These are phyloP conservation scores for Farysia itapuensis DNA, from an alignment of 1,284 basidiomycete genomes.

Conservation along the genomic window DNA sequence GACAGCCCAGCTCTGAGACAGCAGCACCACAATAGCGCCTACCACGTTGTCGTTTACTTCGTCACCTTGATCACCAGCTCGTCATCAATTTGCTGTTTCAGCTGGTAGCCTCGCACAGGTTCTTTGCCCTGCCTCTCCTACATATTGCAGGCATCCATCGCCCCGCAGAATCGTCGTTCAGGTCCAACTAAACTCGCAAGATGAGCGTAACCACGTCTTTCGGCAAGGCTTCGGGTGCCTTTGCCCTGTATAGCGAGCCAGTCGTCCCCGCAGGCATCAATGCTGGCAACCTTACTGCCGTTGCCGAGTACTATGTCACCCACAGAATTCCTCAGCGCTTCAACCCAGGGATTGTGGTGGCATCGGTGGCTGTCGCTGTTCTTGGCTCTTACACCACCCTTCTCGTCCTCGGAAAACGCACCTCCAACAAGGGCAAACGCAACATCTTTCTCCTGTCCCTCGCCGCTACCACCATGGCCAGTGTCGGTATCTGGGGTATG, in stretches of 20 bases:
- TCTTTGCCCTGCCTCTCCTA: too few species aligned
- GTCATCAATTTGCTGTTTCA: too few species aligned
- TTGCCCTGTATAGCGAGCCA: conserved; percentile 36
- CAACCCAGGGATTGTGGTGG: conserved; percentile 62
- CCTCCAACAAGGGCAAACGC: conserved; percentile 60
- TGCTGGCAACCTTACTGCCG: conserved; percentile 35
- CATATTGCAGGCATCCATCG: too few species aligned
- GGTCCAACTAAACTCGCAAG: too few species aligned
- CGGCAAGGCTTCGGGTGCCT: background rate
- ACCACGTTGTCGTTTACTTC: too few species aligned
- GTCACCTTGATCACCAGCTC: too few species aligned
- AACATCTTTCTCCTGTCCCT: conserved; percentile 63
- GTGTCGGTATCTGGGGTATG: conserved; percentile 57
- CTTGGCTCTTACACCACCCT: conserved; percentile 64
- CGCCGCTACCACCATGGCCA: conserved; percentile 64
- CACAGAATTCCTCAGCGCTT: conserved; percentile 61
- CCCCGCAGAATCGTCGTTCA: too few species aligned
- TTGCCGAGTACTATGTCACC: conserved; percentile 60
- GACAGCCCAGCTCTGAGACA: too few species aligned
- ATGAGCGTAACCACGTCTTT: background rate
- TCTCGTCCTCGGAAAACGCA: conserved; percentile 62
- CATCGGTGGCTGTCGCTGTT: conserved; percentile 63
- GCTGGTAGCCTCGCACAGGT: too few species aligned
- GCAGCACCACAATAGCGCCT: too few species aligned
- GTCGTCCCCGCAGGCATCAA: conserved; percentile 21